A percentile compares a stretch with the other conserved stretches of the same genome.
Conservation (phyloP, 805 yeast genomes). For the Yamadazyma laniorum region DNA sequence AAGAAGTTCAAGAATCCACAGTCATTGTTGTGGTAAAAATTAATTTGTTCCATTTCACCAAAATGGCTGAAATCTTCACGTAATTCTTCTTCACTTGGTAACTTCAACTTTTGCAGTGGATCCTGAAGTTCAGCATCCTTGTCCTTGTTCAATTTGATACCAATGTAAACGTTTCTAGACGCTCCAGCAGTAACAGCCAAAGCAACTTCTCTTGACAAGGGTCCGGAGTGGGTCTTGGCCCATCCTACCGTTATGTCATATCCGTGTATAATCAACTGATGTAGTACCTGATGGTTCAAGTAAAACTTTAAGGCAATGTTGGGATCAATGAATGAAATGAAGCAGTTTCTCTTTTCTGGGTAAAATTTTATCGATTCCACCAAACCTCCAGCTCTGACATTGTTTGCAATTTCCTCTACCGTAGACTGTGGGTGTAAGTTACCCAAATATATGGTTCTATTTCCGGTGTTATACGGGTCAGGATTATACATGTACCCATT, state of each 20-base stretch:
- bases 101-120: conserved; percentile 14
- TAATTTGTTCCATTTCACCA: conserved; percentile 77
- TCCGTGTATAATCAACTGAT: conserved; percentile 61
- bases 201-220: conserved; percentile 52
- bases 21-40: conserved; percentile 62
- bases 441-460: conserved; percentile 69
- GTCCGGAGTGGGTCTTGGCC: conserved; percentile 68
- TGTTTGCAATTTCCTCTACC: conserved; percentile 72
- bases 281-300: conserved; percentile 53
- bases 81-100: conserved; percentile 46
- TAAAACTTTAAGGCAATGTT: conserved; percentile 65
- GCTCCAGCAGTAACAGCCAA: conserved; percentile 73
- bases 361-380: conserved; percentile 56
- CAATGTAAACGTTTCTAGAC: conserved; percentile 73
- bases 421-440: conserved; percentile 63
- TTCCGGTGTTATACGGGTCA: conserved; percentile 40
- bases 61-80: conserved; percentile 59
- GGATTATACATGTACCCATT: conserved; percentile 17
- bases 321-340: conserved; percentile 66
- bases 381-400: conserved; percentile 71
- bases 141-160: conserved; percentile 42
- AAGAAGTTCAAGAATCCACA: conserved; percentile 76
- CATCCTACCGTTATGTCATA: conserved; percentile 65
- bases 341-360: conserved; percentile 58
- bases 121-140: conserved; percentile 12